phyloP scores from a whole-genome alignment of 2,329 filamentous ascomycete species.

The Thermothelomyces thermophilus region DNA sequence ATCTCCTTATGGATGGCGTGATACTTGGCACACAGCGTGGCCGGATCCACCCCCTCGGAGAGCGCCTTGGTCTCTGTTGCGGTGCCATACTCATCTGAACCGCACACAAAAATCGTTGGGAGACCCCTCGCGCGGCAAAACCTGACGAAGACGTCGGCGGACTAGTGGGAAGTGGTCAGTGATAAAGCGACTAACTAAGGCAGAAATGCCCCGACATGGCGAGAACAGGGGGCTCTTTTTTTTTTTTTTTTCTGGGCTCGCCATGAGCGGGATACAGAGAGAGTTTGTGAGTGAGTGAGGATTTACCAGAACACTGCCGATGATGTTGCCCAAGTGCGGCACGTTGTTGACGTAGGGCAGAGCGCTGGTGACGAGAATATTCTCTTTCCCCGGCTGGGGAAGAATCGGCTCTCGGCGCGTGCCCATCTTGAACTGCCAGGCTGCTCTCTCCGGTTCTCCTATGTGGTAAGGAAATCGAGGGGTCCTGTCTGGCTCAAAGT shows the following conservation, averaged over 20 bases:
- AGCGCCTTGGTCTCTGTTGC: constrained; percentile 94
- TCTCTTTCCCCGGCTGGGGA: constrained; percentile 68
- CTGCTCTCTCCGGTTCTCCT: background rate
- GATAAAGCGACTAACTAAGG: background rate
- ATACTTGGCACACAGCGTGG: constrained; percentile 87
- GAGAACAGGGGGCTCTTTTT: constrained; percentile 5
- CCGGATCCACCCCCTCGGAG: constrained; percentile 74
- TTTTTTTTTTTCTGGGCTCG: background rate
- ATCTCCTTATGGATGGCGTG: constrained; percentile 83
- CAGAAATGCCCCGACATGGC: background rate
- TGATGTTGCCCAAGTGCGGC: constrained; percentile 82
- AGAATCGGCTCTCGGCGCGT: constrained; percentile 41
- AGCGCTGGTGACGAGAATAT: constrained; percentile 87
- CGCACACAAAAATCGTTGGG: constrained; percentile 79
- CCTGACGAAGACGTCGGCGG: constrained; percentile 77
- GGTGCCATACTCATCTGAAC: constrained; percentile 89
- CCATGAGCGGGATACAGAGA: background rate
- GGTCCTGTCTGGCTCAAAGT: constrained; percentile 11
- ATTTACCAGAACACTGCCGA: constrained; percentile 67
- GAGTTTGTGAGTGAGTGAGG: constrained; percentile 6
- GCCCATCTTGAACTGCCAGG: constrained; percentile 14
- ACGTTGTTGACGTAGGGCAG: constrained; percentile 76
- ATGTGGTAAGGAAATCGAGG: constrained; percentile 3
- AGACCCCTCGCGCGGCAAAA: constrained; percentile 75
- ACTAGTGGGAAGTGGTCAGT: constrained; percentile 30